A percentile compares a stretch with the other conserved stretches of the same genome.
Conservation (phyloP, 805 yeast species). For the Wickerhamiella dianesei region DNA sequence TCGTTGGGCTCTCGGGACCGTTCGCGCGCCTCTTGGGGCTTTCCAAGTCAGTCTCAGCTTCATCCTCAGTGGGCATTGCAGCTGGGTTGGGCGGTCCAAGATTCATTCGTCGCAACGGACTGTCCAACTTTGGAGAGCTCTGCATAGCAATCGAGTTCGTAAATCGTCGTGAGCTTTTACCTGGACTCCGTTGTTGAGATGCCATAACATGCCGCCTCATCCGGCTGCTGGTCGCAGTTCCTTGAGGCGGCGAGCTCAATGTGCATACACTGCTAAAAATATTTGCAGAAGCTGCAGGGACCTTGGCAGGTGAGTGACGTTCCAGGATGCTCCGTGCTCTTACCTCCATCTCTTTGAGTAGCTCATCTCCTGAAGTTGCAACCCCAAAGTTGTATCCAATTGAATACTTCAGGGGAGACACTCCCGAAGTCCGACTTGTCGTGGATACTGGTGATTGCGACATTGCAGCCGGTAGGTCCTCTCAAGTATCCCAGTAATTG, state of each 20-base stretch:
- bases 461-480: no score
- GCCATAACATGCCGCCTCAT: neutral
- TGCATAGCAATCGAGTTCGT: neutral
- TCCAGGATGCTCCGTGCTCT: conserved; percentile 18
- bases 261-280: neutral
- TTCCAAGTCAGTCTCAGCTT: neutral
- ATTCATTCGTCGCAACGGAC: neutral
- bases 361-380: conserved; percentile 24
- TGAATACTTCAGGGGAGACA: conserved; percentile 10
- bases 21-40: neutral
- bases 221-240: neutral
- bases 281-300: neutral
- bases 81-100: conserved; percentile 1
- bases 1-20: neutral
- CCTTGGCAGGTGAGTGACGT: neutral
- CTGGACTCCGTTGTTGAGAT: neutral
- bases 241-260: neutral
- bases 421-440: neutral
- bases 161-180: neutral
- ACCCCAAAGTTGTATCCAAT: conserved; percentile 16
- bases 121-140: neutral
- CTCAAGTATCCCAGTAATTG: no score
- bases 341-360: conserved; percentile 26
- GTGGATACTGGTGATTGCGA: neutral
- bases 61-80: no score